phyloP scores from a whole-genome alignment of 495 filamentous ascomycete genomes.

The Aspergillus ostianus region DNA sequence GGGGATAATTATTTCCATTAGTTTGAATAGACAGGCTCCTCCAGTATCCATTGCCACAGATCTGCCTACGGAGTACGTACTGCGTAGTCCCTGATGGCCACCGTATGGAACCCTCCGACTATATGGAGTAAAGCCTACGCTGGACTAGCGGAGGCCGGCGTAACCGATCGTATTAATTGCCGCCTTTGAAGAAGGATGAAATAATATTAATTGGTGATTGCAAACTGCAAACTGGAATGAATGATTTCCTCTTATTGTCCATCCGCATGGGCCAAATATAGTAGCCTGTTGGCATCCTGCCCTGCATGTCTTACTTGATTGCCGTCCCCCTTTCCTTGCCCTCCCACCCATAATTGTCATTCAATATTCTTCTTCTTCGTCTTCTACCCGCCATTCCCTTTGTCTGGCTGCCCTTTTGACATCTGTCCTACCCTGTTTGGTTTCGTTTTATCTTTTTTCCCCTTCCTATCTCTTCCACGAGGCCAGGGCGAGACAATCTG shows the following conservation, averaged over 20 bases:
- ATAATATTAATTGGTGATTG: too few species aligned
- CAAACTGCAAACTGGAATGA: too few species aligned
- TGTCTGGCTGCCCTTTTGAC: neutral
- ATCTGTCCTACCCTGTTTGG: neutral
- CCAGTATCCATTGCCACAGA: neutral
- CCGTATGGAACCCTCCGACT: too few species aligned
- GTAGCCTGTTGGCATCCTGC: conserved; percentile 11
- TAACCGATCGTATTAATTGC: neutral
- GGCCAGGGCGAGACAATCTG: conserved; percentile 4
- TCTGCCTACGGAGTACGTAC: too few species aligned
- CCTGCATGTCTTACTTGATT: conserved; percentile 19
- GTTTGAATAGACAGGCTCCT: neutral
- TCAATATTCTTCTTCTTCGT: neutral
- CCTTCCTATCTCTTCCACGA: neutral
- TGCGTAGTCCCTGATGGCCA: too few species aligned
- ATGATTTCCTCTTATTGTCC: neutral
- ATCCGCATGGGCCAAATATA: conserved; percentile 17
- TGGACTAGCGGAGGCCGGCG: too few species aligned
- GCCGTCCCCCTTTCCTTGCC: conserved; percentile 3
- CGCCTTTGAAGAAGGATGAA: too few species aligned
- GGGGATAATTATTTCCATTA: neutral
- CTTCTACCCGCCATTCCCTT: neutral
- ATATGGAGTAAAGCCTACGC: too few species aligned
- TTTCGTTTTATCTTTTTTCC: neutral
- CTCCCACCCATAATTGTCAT: neutral